These are phyloP conservation scores for Nigrograna mackinnonii DNA, from an alignment of 2,329 filamentous ascomycete genomes.

Conservation along the genomic window DNA sequence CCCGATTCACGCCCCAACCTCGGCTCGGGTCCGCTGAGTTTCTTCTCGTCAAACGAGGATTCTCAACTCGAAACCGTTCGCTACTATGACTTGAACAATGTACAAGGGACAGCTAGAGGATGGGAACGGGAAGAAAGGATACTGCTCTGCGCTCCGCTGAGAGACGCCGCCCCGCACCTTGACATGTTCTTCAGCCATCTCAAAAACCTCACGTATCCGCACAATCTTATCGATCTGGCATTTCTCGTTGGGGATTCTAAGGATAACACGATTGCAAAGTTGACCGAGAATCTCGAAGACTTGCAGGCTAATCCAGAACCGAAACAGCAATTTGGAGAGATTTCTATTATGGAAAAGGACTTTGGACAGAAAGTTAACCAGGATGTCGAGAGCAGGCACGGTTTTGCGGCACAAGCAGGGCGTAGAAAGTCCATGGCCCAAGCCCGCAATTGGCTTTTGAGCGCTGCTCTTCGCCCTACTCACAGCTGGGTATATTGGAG, in stretches of 20 bases:
- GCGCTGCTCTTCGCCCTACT: conserved; percentile 87
- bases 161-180: conserved; percentile 89
- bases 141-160: conserved; percentile 87
- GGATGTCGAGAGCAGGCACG: conserved; percentile 95
- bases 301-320: conserved; percentile 81
- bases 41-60: conserved; percentile 68
- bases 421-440: conserved; percentile 97
- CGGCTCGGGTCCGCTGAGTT: conserved; percentile 67
- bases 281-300: conserved; percentile 74
- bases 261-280: conserved; percentile 78
- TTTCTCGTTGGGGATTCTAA: conserved; percentile 98
- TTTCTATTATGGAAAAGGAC: conserved; percentile 97
- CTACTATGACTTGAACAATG: conserved; percentile 93
- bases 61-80: conserved; percentile 91
- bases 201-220: conserved; percentile 94
- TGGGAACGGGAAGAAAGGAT: conserved; percentile 98
- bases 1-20: conserved; percentile 70
- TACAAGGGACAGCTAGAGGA: conserved; percentile 86
- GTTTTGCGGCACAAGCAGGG: conserved; percentile 92
- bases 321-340: conserved; percentile 86
- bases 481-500: conserved; percentile 99
- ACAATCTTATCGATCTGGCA: conserved; percentile 92
- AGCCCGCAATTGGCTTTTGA: conserved; percentile 94
- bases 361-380: conserved; percentile 98
- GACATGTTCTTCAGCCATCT: conserved; percentile 99